Evolutionary conservation across 495 filamentous ascomycete species (phyloP), one percentile per base, ranked within the genome.

Genomic region (Oidiodendron maius): DNA sequence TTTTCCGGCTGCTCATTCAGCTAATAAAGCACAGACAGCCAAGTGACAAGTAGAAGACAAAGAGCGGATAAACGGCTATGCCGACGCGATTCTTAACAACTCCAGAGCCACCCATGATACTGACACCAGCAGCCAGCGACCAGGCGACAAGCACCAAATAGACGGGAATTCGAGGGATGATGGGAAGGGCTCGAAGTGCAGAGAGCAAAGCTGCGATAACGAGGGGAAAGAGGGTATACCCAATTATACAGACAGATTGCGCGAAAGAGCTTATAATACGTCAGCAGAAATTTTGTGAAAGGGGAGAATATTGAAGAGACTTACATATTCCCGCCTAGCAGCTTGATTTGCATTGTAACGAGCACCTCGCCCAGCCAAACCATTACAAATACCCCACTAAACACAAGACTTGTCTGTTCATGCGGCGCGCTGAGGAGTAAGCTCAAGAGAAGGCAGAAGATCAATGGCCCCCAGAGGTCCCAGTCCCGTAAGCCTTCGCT

Each of bases 331-430:
- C 93, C 93, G 40, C 93, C 93, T 50, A 99, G 70, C 60, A 99
- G 71, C 73, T 96, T 96, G 62, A 99, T 96, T 78, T 99, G 93
- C 62, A 91, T 70, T n/a, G 93, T 99, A 50, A 99, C 91, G 13
- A 96, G 86, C 1, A 91, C 91, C 73, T 96, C 89, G 6, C 91
- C 93, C 44, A 97, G 80, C 93, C 93, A 99, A 30, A 99, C 86
- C 60, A 93, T 83, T 20, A 87, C 84, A 71, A 99, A 99, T 16
- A 97, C 89, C 9, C 93, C 94, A 20, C 86, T 90, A 67, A 98
- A 99, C 38, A 97, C 91, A 47, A 86, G 64, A 20, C 83, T 84
- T 64, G 84, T 84, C 71, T 98, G 91, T 32, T 85, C 75, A 3
- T 76, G 72, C 53, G 81, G 71, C 1, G 86, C 86, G 48, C 89